Percentiles rank a stretch among this genome's conserved stretches.
These are phyloP conservation scores for Botrytis fragariae DNA, from an alignment of 2,329 filamentous ascomycete genomes.

Conservation along the genomic window DNA sequence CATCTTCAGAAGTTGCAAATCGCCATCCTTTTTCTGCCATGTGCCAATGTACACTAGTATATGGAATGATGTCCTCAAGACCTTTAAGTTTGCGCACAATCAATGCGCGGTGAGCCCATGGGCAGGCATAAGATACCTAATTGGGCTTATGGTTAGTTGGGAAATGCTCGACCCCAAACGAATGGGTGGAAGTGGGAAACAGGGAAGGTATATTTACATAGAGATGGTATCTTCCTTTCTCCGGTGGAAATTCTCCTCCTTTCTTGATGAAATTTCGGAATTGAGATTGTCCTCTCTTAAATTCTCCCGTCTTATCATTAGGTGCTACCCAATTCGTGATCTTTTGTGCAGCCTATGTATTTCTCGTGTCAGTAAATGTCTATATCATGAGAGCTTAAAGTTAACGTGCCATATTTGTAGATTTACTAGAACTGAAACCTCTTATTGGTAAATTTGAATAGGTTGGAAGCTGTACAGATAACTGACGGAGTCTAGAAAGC, in stretches of 20 bases:
- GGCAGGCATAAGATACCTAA: slow-evolving; percentile 47
- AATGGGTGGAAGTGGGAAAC: not conserved
- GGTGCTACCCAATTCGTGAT: slow-evolving; percentile 85
- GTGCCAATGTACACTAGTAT: slow-evolving; percentile 52
- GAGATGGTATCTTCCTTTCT: slow-evolving; percentile 89
- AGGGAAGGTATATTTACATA: slow-evolving; percentile 89
- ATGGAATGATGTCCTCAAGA: slow-evolving; percentile 75
- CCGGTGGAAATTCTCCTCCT: slow-evolving; percentile 65
- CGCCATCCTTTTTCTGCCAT: slow-evolving; percentile 67
- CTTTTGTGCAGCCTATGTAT: slow-evolving; percentile 39
- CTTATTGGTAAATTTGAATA: slow-evolving; percentile 20
- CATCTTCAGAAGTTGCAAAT: slow-evolving; percentile 59
- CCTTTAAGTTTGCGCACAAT: slow-evolving; percentile 91
- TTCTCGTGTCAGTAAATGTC: not conserved
- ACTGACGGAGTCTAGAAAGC: slow-evolving; percentile 18
- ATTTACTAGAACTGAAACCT: not conserved
- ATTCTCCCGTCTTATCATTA: slow-evolving; percentile 79
- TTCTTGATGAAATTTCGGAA: slow-evolving; percentile 71
- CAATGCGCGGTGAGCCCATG: slow-evolving; percentile 79
- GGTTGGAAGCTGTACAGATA: slow-evolving; percentile 16
- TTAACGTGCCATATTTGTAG: slow-evolving; percentile 22
- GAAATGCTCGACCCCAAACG: slow-evolving; percentile 56
- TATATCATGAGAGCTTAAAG: not conserved
- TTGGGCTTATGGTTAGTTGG: slow-evolving; percentile 41
- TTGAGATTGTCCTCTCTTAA: slow-evolving; percentile 80